phyloP scores from a whole-genome alignment of 2,329 filamentous ascomycete species.

The Colletotrichum cordylinicola region DNA sequence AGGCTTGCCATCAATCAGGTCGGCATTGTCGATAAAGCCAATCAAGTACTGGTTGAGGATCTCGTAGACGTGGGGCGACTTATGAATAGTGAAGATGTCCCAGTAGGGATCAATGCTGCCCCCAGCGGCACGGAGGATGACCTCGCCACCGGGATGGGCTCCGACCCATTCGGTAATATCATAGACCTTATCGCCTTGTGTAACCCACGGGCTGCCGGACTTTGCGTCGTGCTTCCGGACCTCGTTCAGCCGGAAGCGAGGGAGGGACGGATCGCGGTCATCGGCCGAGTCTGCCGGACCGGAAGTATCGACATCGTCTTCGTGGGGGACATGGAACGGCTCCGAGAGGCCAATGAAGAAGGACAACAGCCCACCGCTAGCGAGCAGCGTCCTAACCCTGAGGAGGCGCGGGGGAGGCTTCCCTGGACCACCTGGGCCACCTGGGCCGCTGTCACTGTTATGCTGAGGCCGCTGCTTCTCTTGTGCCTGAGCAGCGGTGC shows the following conservation, averaged over 20 bases:
- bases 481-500: background rate
- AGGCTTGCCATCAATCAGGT: conserved; percentile 64
- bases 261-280: conserved; percentile 45
- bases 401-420: background rate
- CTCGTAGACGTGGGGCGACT: conserved; percentile 67
- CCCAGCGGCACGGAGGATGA: conserved; percentile 71
- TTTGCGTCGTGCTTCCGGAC: conserved; percentile 58
- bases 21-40: conserved; percentile 62
- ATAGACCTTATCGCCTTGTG: conserved; percentile 69
- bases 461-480: background rate
- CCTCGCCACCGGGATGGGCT: conserved; percentile 70
- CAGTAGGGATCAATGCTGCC: conserved; percentile 71
- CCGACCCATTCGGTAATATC: conserved; percentile 74
- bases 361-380: conserved; percentile 22
- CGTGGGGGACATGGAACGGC: conserved; percentile 6
- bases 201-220: conserved; percentile 66
- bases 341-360: conserved; percentile 22
- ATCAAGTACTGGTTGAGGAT: conserved; percentile 70
- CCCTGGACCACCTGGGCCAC: background rate
- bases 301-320: conserved; percentile 4
- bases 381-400: conserved; percentile 14
- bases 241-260: conserved; percentile 56
- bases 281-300: conserved; percentile 22
- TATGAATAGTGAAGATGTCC: conserved; percentile 74
- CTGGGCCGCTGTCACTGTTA: no score